Evolutionary conservation across 2,329 filamentous ascomycete species (phyloP), one percentile per base, ranked within the genome.

Genomic region (Beauveria rudraprayagi): DNA sequence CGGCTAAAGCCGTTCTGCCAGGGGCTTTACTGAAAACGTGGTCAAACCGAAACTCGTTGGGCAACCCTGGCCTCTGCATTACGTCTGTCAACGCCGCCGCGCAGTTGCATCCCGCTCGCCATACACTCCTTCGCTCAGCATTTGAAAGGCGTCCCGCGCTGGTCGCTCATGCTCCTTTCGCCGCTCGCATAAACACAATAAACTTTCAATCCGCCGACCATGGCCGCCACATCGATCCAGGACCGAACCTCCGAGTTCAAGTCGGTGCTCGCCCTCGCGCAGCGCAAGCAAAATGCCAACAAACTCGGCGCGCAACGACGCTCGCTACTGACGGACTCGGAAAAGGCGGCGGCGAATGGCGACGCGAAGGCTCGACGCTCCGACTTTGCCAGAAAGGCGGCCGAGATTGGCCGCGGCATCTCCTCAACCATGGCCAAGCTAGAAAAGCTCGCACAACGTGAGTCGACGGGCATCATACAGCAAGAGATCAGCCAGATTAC

Each of bases 191-290:
- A 30, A 43, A 43, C 11, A 30, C 11, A 59, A 41, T 60, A 50
- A 61, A 50, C 8, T 26, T 51, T 44, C n/a, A 14, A 43, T 58
- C 24, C 11, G 10, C 16, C 34, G 10, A 43, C 22, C 56, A 88
- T 88, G 85, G 83, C 84, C 61, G 80, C 85, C 71, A 73, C 81
- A 63, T 93, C 92, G 56, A 96, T 97, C 74, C 94, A 99, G 80
- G 94, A 99, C 79, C 91, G 94, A 71, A 99, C 94, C 62, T 83
- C 86, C 71, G 94, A 99, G 81, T 99, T 99, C 82, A 89, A 88
- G 73, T 90, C 92, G 65, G 95, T 97, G 70, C 85, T 97, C 64
- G 81, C 84, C 51, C 91, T 96, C 72, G 90, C 91, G 56, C 91
- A 96, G 76, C 89, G 88, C 71, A 84, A 87, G 65, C 86, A 94